Evolutionary conservation across 345 rosid genomes (phyloP).

Genomic region (Trapa incisa): DNA sequence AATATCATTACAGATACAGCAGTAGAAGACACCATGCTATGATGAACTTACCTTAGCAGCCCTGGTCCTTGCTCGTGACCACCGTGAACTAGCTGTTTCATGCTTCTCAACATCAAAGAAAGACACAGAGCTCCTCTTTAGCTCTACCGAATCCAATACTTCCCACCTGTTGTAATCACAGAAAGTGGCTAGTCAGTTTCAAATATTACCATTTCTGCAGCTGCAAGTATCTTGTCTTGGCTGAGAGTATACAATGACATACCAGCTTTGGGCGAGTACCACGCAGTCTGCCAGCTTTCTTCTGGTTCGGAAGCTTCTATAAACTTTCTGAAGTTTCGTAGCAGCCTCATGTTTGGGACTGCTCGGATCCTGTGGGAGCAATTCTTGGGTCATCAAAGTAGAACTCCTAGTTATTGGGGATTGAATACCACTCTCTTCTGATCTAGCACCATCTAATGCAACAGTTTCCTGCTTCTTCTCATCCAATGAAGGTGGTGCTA

Average conservation of each 20-base stretch:
- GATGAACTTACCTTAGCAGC: slow-evolving; percentile 51
- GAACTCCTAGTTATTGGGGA: slow-evolving; percentile 4
- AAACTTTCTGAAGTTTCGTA: slow-evolving; percentile 73
- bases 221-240: neutral
- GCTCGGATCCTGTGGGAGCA: slow-evolving; percentile 28
- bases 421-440: slow-evolving; percentile 5
- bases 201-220: slow-evolving; percentile 3
- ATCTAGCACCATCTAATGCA: slow-evolving; percentile 5
- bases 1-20: neutral
- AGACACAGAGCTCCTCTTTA: slow-evolving; percentile 77
- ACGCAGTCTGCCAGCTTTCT: slow-evolving; percentile 95
- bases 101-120: slow-evolving; percentile 85
- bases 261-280: slow-evolving; percentile 90
- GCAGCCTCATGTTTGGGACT: slow-evolving; percentile 80
- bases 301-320: slow-evolving; percentile 87
- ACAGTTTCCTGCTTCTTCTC: slow-evolving; percentile 9
- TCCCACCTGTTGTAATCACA: slow-evolving; percentile 52
- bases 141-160: slow-evolving; percentile 75
- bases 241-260: slow-evolving; percentile 1
- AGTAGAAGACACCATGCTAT: neutral
- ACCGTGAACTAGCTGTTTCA: slow-evolving; percentile 87
- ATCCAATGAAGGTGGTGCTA: slow-evolving; percentile 17
- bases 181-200: neutral
- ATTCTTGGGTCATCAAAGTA: slow-evolving; percentile 9
- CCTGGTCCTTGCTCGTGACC: slow-evolving; percentile 92